These are phyloP conservation scores for Danielozyma ontarioensis DNA, from an alignment of 805 yeast genomes.

Conservation along the genomic window DNA sequence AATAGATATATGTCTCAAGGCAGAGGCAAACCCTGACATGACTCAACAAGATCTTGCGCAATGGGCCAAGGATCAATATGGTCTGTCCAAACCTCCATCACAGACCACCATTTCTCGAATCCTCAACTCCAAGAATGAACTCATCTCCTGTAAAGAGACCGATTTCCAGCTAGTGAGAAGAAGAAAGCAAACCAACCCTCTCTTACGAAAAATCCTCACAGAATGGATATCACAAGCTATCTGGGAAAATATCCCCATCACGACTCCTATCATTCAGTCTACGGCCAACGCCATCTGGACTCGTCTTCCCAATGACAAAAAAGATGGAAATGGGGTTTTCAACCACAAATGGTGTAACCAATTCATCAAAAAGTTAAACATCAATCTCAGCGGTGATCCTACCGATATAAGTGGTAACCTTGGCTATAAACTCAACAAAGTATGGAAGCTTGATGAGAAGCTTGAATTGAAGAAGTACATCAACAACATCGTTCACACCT, in stretches of 20 bases:
- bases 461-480: slow-evolving; percentile 41
- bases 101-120: slow-evolving; percentile 65
- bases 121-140: slow-evolving; percentile 50
- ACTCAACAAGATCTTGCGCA: slow-evolving; percentile 59
- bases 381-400: slow-evolving; percentile 46
- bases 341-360: slow-evolving; percentile 57
- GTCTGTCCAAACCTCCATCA: slow-evolving; percentile 50
- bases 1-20: slow-evolving; percentile 62
- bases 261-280: slow-evolving; percentile 58
- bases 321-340: slow-evolving; percentile 64
- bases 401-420: slow-evolving; percentile 15
- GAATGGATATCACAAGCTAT: slow-evolving; percentile 66
- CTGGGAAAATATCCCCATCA: slow-evolving; percentile 63
- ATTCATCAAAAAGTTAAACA: slow-evolving; percentile 44
- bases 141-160: slow-evolving; percentile 45
- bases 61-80: slow-evolving; percentile 58
- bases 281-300: slow-evolving; percentile 65
- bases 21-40: slow-evolving; percentile 64
- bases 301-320: slow-evolving; percentile 45
- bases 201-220: slow-evolving; percentile 54
- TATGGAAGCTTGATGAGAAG: slow-evolving; percentile 61
- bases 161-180: slow-evolving; percentile 49
- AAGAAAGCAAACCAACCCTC: slow-evolving; percentile 49
- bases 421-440: slow-evolving; percentile 36
- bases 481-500: slow-evolving; percentile 18